A percentile compares a stretch with the other conserved stretches of the same genome.
Evolutionary conservation across 805 yeast species (phyloP).

Genomic region (Wickerhamiella musiphila): DNA sequence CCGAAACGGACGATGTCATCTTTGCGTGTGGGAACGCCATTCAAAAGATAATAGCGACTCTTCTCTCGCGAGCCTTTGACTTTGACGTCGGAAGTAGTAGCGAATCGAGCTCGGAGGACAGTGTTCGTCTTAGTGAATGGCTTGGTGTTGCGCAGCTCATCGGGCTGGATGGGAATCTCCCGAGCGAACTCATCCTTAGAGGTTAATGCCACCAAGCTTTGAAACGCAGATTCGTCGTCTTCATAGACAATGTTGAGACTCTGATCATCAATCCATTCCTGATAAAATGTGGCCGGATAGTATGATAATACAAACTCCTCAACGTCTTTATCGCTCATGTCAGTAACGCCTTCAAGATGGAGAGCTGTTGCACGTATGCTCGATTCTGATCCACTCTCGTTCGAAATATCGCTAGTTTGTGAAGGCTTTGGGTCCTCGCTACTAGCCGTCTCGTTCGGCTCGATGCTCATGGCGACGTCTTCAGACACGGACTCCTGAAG

Average conservation of each 20-base stretch:
- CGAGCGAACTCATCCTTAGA: slow-evolving; percentile 17
- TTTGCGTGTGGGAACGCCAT: slow-evolving; percentile 46
- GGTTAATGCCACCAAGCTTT: slow-evolving; percentile 25
- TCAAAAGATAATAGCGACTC: slow-evolving; percentile 46
- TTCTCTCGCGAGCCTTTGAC: slow-evolving; percentile 37
- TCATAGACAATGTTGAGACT: slow-evolving; percentile 39
- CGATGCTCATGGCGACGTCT: too few species aligned
- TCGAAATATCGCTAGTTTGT: too few species aligned
- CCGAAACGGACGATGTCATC: slow-evolving; percentile 16
- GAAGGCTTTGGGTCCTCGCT: too few species aligned
- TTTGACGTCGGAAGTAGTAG: slow-evolving; percentile 39
- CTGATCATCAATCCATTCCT: slow-evolving; percentile 55
- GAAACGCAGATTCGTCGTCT: slow-evolving; percentile 24
- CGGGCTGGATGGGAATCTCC: slow-evolving; percentile 10
- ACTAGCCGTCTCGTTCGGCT: too few species aligned
- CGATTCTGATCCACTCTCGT: too few species aligned
- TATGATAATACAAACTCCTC: slow-evolving; percentile 36
- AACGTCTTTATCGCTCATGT: slow-evolving; percentile 41
- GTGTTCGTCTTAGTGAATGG: slow-evolving; percentile 22
- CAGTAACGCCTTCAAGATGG: slow-evolving; percentile 43
- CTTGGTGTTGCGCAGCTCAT: slow-evolving; percentile 18
- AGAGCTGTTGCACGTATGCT: slow-evolving; percentile 30
- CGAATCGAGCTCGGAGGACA: slow-evolving; percentile 30
- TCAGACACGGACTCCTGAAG: too few species aligned
- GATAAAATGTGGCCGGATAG: slow-evolving; percentile 20